Conservation (phyloP, 768 basidiomycete genomes). For the Thelephora ganbajun region DNA sequence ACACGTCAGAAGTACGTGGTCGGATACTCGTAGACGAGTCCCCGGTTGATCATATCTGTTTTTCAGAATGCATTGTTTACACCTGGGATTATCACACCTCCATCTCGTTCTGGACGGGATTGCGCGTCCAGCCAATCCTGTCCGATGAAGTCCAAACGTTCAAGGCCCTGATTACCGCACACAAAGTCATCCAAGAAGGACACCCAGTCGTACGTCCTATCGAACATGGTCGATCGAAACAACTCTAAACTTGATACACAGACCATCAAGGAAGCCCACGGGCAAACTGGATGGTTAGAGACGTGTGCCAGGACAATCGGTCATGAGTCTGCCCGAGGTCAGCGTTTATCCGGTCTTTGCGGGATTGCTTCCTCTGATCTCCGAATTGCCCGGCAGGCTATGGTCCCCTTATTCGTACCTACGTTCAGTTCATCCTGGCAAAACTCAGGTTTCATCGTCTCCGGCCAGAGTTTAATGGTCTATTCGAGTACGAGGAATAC, state of each 20-base stretch:
- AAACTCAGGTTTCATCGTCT: slow-evolving; percentile 94
- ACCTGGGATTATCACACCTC: slow-evolving; percentile 99
- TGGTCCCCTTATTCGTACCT: slow-evolving; percentile 83
- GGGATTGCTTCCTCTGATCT: background rate
- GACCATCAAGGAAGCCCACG: slow-evolving; percentile 95
- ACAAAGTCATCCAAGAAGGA: slow-evolving; percentile 96
- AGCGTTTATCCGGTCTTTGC: background rate
- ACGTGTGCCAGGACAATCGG: slow-evolving; percentile 89
- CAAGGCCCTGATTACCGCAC: slow-evolving; percentile 94
- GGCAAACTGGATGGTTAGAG: slow-evolving; percentile 95
- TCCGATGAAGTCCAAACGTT: slow-evolving; percentile 97
- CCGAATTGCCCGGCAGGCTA: slow-evolving; percentile 45
- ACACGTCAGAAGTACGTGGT: slow-evolving; percentile 87
- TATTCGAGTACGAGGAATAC: slow-evolving; percentile 99
- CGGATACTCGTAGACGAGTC: background rate
- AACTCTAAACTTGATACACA: slow-evolving; percentile 19
- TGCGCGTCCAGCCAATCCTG: slow-evolving; percentile 92
- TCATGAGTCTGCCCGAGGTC: slow-evolving; percentile 66
- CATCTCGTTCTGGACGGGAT: slow-evolving; percentile 93
- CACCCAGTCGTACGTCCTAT: slow-evolving; percentile 68
- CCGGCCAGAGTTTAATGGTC: slow-evolving; percentile 93
- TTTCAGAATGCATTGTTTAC: slow-evolving; percentile 88
- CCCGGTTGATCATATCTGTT: background rate
- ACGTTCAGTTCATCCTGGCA: slow-evolving; percentile 89
- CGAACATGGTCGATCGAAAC: slow-evolving; percentile 2